phyloP scores from a whole-genome alignment of 441 rosid genomes.

The Populus hybrid region DNA sequence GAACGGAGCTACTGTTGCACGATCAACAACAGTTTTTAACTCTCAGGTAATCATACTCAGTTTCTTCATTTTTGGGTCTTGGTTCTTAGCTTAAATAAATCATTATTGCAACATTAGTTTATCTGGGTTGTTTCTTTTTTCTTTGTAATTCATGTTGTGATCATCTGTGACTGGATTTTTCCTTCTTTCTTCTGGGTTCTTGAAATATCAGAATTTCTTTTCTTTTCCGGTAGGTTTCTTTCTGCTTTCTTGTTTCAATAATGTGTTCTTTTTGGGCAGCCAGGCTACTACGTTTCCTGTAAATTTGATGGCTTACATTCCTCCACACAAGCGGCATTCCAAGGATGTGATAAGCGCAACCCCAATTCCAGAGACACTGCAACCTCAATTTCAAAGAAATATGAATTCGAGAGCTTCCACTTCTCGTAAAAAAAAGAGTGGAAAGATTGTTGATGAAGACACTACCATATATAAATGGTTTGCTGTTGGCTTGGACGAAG shows the following conservation, averaged over 20 bases:
- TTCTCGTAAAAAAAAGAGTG: conserved; percentile 17
- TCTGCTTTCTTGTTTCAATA: neutral
- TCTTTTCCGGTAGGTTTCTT: neutral
- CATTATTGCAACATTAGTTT: too few species aligned
- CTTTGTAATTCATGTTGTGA: neutral
- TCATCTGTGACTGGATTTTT: neutral
- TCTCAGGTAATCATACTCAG: too few species aligned
- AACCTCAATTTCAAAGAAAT: conserved; percentile 14
- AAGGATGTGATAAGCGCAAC: conserved; percentile 21
- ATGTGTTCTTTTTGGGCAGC: neutral
- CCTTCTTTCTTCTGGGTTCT: neutral
- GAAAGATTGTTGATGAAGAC: conserved; percentile 39
- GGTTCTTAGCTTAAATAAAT: too few species aligned
- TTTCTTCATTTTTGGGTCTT: too few species aligned
- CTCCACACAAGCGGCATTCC: conserved; percentile 63
- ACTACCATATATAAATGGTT: conserved; percentile 47
- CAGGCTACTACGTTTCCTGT: neutral
- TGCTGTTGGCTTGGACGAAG: conserved; percentile 37
- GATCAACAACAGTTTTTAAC: too few species aligned
- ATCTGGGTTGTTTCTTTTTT: too few species aligned
- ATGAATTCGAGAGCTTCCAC: conserved; percentile 19
- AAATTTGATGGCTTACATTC: conserved; percentile 49
- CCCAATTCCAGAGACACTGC: neutral
- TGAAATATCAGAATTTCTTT: neutral
- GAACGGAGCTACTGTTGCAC: too few species aligned